These are phyloP conservation scores for Fistulinella prunicolor DNA, from an alignment of 768 basidiomycete genomes.

Conservation along the genomic window DNA sequence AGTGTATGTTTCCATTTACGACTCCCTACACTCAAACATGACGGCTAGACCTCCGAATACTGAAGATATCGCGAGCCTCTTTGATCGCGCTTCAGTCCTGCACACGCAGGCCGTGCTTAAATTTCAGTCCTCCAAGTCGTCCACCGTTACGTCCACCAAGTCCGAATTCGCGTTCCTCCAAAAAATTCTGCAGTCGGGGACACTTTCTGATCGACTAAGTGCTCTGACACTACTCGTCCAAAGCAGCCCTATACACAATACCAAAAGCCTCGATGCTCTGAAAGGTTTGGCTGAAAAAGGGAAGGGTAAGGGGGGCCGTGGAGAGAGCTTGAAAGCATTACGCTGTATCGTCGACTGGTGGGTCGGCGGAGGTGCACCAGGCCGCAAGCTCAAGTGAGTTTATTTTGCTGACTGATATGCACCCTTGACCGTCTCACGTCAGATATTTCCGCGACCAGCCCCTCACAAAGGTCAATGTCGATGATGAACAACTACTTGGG, in stretches of 20 bases:
- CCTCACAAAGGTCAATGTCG: conserved; percentile 55
- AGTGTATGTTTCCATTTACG: too few relatives aligned
- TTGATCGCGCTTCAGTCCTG: conserved; percentile 45
- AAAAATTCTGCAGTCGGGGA: conserved; percentile 84
- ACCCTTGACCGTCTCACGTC: background rate
- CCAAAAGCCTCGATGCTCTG: conserved; percentile 72
- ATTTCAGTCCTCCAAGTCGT: conserved; percentile 46
- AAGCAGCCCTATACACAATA: conserved; percentile 83
- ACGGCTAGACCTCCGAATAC: too few relatives aligned
- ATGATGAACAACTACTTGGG: conserved; percentile 69
- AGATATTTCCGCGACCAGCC: conserved; percentile 94
- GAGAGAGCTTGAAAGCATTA: conserved; percentile 87
- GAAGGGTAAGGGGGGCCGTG: conserved; percentile 84
- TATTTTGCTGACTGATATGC: background rate
- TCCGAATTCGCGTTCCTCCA: conserved; percentile 81
- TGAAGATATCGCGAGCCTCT: conserved; percentile 23
- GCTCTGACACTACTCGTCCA: conserved; percentile 89
- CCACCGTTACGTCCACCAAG: conserved; percentile 41
- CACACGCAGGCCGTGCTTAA: conserved; percentile 42
- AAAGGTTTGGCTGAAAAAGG: conserved; percentile 74
- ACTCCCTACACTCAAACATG: too few relatives aligned
- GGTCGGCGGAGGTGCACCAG: conserved; percentile 89
- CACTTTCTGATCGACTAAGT: conserved; percentile 87
- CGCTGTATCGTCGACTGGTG: conserved; percentile 97
- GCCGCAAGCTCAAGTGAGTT: conserved; percentile 79